Evolutionary conservation across 192 early-diverging fungal genomes (phyloP), one percentile per base, ranked within the genome.

Genomic region (Umbelopsis sp.): DNA sequence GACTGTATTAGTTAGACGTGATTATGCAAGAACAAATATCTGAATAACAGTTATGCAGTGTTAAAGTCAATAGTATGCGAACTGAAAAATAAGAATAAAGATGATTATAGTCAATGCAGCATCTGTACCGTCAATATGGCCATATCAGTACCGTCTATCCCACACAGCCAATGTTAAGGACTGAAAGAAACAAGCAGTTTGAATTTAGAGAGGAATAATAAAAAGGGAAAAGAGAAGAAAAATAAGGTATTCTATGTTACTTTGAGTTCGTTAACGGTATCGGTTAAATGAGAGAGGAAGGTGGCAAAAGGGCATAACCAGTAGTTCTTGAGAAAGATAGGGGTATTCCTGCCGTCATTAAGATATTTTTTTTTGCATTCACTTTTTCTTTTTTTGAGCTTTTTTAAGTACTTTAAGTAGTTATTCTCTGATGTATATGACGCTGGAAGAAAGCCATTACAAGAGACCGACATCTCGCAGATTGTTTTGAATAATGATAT

Each of bases 401-500:
- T 37, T 61, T 27, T 33, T 55, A 55, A 18, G 21, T 15, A 1
- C 4, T 61, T 13, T 5, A 18, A 13, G 25, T 22, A 18, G 25
- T 16, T 13, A 25, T 35, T 44, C 21, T 46, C 13, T 66, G 45
- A 25, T 18, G 23, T 46, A 46, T 66, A 25, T 30, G 45, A 25
- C 48, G 48, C 12, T 2, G 48, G 27, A 9, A 49, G n/a, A n/a
- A 11, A 66, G 18, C 48, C 25, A 23, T 90, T 86, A 95, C 71
- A 95, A 74, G 58, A 95, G 74, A 66, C 92, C 93, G 74, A 85
- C 86, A 74, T 92, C 89, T 50, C 92, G 86, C 27, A 95, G 75
- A 81, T 95, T 95, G 50, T 83, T 85, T 72, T 93, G 92, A 67
- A 95, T 93, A 78, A 95, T 89, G 73, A 95, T 93, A 75, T 93